Evolutionary conservation across 78 protist species (phyloP).

Genomic region (Creolimax fragrantissima): DNA sequence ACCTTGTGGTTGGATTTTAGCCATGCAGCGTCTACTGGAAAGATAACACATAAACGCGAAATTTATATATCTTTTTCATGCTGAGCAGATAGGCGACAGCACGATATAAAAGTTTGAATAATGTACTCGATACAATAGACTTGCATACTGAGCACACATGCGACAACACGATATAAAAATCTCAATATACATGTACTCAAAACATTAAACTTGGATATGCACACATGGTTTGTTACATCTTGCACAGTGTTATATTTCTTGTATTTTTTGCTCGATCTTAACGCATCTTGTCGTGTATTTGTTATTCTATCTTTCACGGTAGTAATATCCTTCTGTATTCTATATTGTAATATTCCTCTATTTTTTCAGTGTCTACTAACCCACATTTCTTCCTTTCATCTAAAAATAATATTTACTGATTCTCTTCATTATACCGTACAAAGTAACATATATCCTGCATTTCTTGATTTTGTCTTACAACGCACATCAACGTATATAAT

Average conservation of each 20-base stretch:
- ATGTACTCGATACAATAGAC: no score
- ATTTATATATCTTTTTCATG: background rate
- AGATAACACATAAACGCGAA: background rate
- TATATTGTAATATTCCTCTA: background rate
- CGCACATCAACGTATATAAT: background rate
- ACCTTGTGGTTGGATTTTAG: background rate
- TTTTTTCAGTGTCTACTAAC: background rate
- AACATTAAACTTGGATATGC: no score
- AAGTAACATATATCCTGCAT: background rate
- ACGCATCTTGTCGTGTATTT: background rate
- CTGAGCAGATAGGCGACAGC: background rate
- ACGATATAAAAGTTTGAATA: background rate
- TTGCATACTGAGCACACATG: no score
- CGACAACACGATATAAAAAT: background rate
- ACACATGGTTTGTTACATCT: background rate
- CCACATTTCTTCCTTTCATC: background rate
- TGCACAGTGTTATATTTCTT: background rate
- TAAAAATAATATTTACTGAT: background rate
- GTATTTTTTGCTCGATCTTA: background rate
- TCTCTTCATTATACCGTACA: no score
- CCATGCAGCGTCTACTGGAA: background rate
- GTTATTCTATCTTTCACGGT: background rate
- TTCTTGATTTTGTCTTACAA: background rate
- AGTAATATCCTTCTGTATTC: background rate
- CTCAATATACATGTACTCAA: background rate